These are phyloP conservation scores for Chlamydomonas sp. DNA, from an alignment of 139 green algal genomes.

Conservation along the genomic window DNA sequence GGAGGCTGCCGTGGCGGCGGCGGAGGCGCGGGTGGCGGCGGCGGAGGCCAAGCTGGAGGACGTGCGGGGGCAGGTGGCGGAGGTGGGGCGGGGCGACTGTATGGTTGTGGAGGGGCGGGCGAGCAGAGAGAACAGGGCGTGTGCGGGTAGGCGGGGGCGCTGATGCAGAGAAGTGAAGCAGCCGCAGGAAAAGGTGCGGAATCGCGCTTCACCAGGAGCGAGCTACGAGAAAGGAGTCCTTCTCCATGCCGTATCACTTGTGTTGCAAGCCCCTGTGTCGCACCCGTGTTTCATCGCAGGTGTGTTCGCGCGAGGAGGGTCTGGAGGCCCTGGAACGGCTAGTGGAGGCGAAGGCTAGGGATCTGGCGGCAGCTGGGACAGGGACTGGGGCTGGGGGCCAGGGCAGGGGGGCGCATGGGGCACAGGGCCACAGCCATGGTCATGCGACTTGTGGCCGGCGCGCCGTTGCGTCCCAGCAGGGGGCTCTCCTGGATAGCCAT, in stretches of 20 bases:
- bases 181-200: neutral
- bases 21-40: neutral
- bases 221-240: no score
- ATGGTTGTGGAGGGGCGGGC: no score
- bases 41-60: neutral
- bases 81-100: neutral
- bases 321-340: neutral
- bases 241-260: no score
- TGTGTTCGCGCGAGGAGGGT: constrained; percentile 1
- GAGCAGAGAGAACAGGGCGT: no score
- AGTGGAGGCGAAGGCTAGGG: no score
- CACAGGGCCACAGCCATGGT: no score
- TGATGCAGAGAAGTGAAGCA: neutral
- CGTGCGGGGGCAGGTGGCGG: neutral
- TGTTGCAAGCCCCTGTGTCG: no score
- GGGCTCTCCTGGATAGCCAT: no score
- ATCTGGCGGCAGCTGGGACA: neutral
- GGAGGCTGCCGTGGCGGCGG: neutral
- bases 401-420: no score
- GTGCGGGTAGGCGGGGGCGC: neutral
- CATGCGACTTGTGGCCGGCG: no score
- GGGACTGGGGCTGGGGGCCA: no score
- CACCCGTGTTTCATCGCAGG: neutral
- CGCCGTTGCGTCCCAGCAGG: no score
- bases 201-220: neutral